Percentiles rank a stretch among this genome's conserved stretches.
These are phyloP conservation scores for Curvularia eragrostidis DNA, from an alignment of 2,329 filamentous ascomycete species.

Conservation along the genomic window DNA sequence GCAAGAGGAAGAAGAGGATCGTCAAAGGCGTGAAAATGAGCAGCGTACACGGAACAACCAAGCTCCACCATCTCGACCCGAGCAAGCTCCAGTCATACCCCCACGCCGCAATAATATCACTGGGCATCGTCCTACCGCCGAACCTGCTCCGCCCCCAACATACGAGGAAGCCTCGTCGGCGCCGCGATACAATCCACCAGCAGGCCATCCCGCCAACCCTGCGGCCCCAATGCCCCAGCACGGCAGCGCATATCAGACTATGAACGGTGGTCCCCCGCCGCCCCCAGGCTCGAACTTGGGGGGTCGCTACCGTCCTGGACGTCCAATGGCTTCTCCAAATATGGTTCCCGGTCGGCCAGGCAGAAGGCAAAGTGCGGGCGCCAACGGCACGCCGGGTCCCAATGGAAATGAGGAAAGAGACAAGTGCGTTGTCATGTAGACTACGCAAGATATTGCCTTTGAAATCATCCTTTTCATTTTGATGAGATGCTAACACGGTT, in stretches of 20 bases:
- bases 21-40: constrained; percentile 66
- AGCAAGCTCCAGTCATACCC: constrained; percentile 55
- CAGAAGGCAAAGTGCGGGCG: constrained; percentile 35
- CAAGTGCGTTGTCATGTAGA: constrained; percentile 47
- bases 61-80: constrained; percentile 36
- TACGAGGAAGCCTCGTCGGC: constrained; percentile 69
- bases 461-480: neutral
- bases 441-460: neutral
- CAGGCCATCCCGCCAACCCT: constrained; percentile 53
- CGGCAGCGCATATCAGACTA: constrained; percentile 37
- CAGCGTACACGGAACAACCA: constrained; percentile 70
- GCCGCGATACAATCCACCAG: constrained; percentile 62
- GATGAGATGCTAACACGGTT: neutral
- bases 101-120: constrained; percentile 51
- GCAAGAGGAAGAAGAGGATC: constrained; percentile 91
- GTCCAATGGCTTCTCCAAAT: neutral
- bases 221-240: constrained; percentile 36
- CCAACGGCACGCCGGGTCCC: constrained; percentile 12
- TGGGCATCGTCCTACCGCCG: constrained; percentile 48
- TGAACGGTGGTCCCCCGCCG: constrained; percentile 17
- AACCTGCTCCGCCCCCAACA: constrained; percentile 66
- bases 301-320: neutral
- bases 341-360: constrained; percentile 25
- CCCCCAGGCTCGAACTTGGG: constrained; percentile 14
- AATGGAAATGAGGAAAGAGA: constrained; percentile 36